Evolutionary conservation across 73 alveolate genomes (phyloP), one percentile per base, ranked within the genome.

Genomic region (Blepharisma japonicum): DNA sequence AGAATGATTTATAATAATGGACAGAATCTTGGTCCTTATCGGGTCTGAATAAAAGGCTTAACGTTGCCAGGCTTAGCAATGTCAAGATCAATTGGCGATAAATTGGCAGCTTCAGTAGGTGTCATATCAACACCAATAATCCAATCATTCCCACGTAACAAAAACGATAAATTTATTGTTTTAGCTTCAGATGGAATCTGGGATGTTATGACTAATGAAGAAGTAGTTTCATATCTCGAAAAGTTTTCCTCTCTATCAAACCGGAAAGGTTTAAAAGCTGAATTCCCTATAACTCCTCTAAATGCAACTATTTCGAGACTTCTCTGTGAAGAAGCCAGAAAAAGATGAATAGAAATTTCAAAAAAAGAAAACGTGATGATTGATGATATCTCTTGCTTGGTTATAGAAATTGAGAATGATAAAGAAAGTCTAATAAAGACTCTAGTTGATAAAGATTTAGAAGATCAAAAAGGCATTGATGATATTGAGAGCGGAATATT

Each of bases 21-120:
- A 2, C 55, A 71, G 20, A 68, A 55, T 23, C 20, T 56, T 32
- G 91, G 91, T 0, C 88, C 89, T 8, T 71, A 45, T 8, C 55
- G 91, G 32, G 88, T 84, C 0, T 84, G 91, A 84, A 56, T 55
- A 39, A 50, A 81, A 6, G 54, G 68, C 46, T 77, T 54, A 7
- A 70, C 81, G 6, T 14, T 70, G 6, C 91, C 88, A 50, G 91
- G 91, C 6, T 77, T 84, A 53, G 91, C 88, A 8, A 80, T 79
- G 88, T 80, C 88, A 27, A 66, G 91, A 84, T 54, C 81, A 46
- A 68, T 84, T 6, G 91, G 91, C 7, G 91, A 84, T 70, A 45
- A 55, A 21, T 66, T 84, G 20, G 91, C 91, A 8, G 71, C 68
- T 68, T 45, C 54, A 14, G 81, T 84, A 20, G 91, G 91, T 27